Evolutionary conservation across 148 eudicot species (phyloP).

Genomic region (Polygonum aviculare): DNA sequence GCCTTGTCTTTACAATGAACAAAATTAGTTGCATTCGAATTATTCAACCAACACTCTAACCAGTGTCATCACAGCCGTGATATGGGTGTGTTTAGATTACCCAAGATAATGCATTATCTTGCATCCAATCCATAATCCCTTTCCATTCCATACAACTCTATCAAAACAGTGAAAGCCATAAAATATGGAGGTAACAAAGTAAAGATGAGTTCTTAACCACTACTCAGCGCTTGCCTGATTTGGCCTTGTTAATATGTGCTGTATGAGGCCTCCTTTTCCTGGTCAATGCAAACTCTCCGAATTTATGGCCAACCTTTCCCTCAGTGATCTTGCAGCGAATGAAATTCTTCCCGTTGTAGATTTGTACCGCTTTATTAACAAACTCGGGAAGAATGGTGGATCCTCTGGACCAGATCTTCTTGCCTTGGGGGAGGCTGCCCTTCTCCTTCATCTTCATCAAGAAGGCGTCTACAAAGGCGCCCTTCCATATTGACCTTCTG

Average conservation of each 20-base stretch:
- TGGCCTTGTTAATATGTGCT: background rate
- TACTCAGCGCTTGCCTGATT: background rate
- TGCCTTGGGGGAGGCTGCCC: constrained; percentile 24
- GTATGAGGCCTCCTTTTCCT: constrained; percentile 27
- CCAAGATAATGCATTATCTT: too few relatives aligned
- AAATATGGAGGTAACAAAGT: background rate
- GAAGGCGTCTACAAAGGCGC: constrained; percentile 35
- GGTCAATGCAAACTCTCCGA: constrained; percentile 46
- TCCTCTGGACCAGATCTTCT: constrained; percentile 11
- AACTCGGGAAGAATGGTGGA: too few relatives aligned
- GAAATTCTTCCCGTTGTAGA: constrained; percentile 29
- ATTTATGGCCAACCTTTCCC: constrained; percentile 44
- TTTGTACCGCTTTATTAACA: too few relatives aligned
- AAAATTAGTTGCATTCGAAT: background rate
- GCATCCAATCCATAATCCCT: background rate
- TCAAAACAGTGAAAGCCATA: background rate
- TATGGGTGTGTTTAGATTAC: too few relatives aligned
- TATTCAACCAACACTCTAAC: background rate
- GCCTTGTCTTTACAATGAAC: background rate
- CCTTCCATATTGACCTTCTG: constrained; percentile 34
- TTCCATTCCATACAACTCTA: background rate
- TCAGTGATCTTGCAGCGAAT: constrained; percentile 38
- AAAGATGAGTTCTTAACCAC: background rate
- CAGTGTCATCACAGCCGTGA: background rate
- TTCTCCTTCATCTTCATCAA: constrained; percentile 29